phyloP scores from a whole-genome alignment of 805 yeast genomes.

The Metschnikowia peoriensis region DNA sequence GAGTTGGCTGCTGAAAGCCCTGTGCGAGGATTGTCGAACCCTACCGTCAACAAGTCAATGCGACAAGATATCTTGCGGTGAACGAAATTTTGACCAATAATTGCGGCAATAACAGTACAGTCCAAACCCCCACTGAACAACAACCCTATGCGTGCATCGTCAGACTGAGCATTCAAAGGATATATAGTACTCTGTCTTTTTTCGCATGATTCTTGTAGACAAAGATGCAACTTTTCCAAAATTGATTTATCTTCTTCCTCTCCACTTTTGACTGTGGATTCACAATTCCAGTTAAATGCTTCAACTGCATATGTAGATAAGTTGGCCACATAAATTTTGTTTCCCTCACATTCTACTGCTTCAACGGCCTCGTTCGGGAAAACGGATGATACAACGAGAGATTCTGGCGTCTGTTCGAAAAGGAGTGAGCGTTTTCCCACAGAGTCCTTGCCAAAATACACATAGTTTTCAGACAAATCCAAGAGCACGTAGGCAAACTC shows the following conservation, averaged over 20 bases:
- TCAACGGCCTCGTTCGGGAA: conserved; percentile 15
- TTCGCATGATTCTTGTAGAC: conserved; percentile 39
- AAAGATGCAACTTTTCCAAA: conserved; percentile 15
- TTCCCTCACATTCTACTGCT: conserved; percentile 57
- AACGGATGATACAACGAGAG: conserved; percentile 42
- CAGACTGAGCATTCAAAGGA: conserved; percentile 44
- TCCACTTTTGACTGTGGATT: not conserved
- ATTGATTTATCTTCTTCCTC: not conserved
- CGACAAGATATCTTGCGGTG: conserved; percentile 15
- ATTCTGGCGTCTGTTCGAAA: conserved; percentile 33
- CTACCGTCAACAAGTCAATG: conserved; percentile 85
- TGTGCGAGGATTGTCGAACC: conserved; percentile 87
- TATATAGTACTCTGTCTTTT: conserved; percentile 59
- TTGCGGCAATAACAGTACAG: conserved; percentile 75
- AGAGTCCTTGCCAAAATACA: conserved; percentile 81
- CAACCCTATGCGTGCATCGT: conserved; percentile 40
- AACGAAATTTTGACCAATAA: conserved; percentile 26
- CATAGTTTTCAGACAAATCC: conserved; percentile 36
- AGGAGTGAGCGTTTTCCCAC: conserved; percentile 80
- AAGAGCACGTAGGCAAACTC: conserved; percentile 73
- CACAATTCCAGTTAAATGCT: not conserved
- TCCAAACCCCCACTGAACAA: conserved; percentile 95
- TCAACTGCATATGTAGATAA: conserved; percentile 9
- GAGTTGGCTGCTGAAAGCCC: conserved; percentile 57
- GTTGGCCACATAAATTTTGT: conserved; percentile 47